A percentile compares a stretch with the other conserved stretches of the same genome.
Evolutionary conservation across 768 basidiomycete species (phyloP).

Genomic region (Auricularia cornea): DNA sequence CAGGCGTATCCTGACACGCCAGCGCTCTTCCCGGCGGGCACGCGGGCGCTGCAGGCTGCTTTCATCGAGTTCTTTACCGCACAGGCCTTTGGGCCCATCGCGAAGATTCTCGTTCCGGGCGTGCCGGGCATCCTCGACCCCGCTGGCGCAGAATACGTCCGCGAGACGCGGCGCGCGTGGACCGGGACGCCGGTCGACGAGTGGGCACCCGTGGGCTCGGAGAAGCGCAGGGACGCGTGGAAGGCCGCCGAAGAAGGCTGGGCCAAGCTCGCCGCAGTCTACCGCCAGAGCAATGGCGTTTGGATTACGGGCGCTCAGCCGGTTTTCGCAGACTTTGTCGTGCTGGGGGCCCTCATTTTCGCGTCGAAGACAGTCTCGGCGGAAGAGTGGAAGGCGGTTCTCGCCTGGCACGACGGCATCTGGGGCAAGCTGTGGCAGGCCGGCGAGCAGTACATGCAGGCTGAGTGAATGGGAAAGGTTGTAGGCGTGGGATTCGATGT

Average conservation of each 20-base stretch:
- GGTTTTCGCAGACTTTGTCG: not conserved
- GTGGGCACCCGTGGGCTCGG: slow-evolving; percentile 21
- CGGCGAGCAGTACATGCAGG: not conserved
- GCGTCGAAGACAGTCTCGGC: not conserved
- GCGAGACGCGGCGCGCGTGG: not conserved
- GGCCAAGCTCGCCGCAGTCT: not conserved
- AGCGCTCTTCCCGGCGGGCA: not conserved
- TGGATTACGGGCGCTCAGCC: not conserved
- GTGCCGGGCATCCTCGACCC: not conserved
- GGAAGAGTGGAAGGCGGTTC: not conserved
- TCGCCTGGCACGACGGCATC: not conserved
- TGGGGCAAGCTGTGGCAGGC: not conserved
- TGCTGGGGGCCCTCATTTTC: not conserved
- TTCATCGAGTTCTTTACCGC: not conserved
- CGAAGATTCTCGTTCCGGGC: not conserved
- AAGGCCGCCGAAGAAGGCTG: slow-evolving; percentile 10
- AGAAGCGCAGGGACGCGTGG: slow-evolving; percentile 30
- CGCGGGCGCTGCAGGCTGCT: not conserved
- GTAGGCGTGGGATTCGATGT: too few species aligned
- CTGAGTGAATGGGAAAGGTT: too few species aligned
- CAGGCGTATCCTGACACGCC: not conserved
- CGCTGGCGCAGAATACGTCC: not conserved
- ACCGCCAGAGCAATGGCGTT: not conserved
- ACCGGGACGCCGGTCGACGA: slow-evolving; percentile 23
- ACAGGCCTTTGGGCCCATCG: not conserved